Percentiles rank a stretch among this genome's conserved stretches.
Conservation (phyloP, 129 eudicot species). For the Ambrosia artemisiifolia region DNA sequence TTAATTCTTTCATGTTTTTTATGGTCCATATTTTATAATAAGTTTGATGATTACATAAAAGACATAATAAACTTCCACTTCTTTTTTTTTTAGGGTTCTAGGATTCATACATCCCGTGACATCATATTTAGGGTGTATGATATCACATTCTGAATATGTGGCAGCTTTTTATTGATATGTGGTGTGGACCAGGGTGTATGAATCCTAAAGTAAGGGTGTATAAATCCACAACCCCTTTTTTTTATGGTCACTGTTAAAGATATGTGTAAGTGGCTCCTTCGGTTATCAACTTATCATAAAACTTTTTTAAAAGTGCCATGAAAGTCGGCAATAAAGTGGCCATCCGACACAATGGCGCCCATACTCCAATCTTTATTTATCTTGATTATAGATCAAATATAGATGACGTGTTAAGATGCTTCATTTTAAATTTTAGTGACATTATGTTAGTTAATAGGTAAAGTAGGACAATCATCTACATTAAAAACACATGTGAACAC, state of each 20-base stretch:
- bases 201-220: too few species aligned
- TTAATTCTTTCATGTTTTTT: too few species aligned
- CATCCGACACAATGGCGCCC: neutral
- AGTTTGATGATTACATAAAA: neutral
- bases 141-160: too few species aligned
- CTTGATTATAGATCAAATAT: neutral
- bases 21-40: neutral
- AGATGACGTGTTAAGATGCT: neutral
- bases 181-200: too few species aligned
- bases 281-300: neutral
- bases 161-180: too few species aligned
- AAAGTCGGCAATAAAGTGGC: slow-evolving; percentile 12
- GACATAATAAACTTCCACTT: neutral
- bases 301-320: neutral
- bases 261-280: neutral
- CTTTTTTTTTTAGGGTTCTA: too few species aligned
- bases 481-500: too few species aligned
- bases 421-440: neutral
- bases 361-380: neutral
- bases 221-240: too few species aligned
- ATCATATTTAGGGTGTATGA: too few species aligned
- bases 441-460: neutral
- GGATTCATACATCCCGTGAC: too few species aligned
- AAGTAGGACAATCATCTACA: too few species aligned
- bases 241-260: neutral